Percentiles rank a stretch among this genome's conserved stretches.
Conservation (phyloP, 768 basidiomycete species). For the Macrolepiota albuminosa region DNA sequence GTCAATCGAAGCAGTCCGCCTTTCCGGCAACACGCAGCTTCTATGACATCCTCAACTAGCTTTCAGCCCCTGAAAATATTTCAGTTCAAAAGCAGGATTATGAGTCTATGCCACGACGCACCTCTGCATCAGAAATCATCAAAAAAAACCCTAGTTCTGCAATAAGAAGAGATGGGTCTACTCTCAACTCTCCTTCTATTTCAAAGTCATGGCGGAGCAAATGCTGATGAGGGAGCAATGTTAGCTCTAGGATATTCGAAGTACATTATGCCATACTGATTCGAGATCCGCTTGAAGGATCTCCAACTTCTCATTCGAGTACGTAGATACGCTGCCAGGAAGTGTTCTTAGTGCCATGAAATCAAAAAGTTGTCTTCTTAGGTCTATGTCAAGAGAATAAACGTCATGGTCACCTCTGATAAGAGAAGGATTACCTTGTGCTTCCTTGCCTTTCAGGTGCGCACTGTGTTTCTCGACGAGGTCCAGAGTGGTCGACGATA, state of each 20-base stretch:
- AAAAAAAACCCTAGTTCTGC: slow-evolving; percentile 32
- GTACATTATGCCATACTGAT: slow-evolving; percentile 10
- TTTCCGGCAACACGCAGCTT: slow-evolving; percentile 28
- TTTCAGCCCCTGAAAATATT: not conserved
- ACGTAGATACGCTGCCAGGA: slow-evolving; percentile 17
- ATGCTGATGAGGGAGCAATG: slow-evolving; percentile 1
- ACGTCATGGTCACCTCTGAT: not conserved
- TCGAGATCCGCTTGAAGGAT: slow-evolving; percentile 19
- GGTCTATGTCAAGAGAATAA: slow-evolving; percentile 18
- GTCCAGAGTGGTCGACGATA: too few relatives aligned
- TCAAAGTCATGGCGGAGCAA: slow-evolving; percentile 3
- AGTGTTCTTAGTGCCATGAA: slow-evolving; percentile 34
- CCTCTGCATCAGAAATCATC: not conserved
- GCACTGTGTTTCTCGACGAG: slow-evolving; percentile 20
- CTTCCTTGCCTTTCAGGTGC: slow-evolving; percentile 15
- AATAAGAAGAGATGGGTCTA: slow-evolving; percentile 23
- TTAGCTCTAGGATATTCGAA: not conserved
- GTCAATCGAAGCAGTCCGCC: slow-evolving; percentile 38
- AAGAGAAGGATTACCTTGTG: slow-evolving; percentile 9
- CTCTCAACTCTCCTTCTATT: slow-evolving; percentile 8
- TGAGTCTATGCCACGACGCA: not conserved
- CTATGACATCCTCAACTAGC: slow-evolving; percentile 29
- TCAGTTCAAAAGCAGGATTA: not conserved
- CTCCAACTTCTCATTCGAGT: slow-evolving; percentile 11
- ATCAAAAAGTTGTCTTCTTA: slow-evolving; percentile 37